Evolutionary conservation across 768 basidiomycete genomes (phyloP).

Genomic region (Tulasnella sp.): DNA sequence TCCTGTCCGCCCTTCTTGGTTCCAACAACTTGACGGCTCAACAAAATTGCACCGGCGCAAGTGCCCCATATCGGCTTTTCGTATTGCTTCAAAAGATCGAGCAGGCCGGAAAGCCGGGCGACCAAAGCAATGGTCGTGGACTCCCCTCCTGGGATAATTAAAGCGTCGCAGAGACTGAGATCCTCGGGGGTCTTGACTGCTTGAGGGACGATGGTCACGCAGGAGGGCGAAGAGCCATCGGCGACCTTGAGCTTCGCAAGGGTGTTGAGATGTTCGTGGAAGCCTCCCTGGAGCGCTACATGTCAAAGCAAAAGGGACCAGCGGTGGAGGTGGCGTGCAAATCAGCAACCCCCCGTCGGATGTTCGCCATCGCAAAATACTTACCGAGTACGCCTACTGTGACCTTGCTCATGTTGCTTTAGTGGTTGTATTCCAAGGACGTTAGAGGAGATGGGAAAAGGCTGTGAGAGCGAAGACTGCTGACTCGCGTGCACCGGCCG

Average conservation of each 20-base stretch:
- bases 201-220: constrained; percentile 31
- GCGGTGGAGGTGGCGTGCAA: background rate
- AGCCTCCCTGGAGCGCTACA: constrained; percentile 87
- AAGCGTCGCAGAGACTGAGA: constrained; percentile 67
- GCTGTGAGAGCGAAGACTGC: background rate
- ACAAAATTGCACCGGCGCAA: constrained; percentile 90
- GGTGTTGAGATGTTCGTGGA: constrained; percentile 75
- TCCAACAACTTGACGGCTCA: constrained; percentile 61
- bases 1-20: constrained; percentile 87
- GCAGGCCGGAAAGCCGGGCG: constrained; percentile 65
- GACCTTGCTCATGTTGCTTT: background rate
- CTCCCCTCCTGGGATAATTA: constrained; percentile 97
- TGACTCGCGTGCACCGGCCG: constrained; percentile 8
- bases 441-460: background rate
- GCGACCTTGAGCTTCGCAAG: constrained; percentile 53
- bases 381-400: constrained; percentile 10
- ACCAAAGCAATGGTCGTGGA: constrained; percentile 87
- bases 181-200: constrained; percentile 75
- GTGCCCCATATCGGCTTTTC: constrained; percentile 93
- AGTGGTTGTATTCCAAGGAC: background rate
- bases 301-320: background rate
- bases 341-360: background rate
- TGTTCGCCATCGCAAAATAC: background rate
- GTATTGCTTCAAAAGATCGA: constrained; percentile 75
- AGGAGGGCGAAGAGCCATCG: constrained; percentile 34